Evolutionary conservation across 257 asterid species (phyloP), one percentile per base, ranked within the genome.

Genomic region (Knoxia roxburghii): DNA sequence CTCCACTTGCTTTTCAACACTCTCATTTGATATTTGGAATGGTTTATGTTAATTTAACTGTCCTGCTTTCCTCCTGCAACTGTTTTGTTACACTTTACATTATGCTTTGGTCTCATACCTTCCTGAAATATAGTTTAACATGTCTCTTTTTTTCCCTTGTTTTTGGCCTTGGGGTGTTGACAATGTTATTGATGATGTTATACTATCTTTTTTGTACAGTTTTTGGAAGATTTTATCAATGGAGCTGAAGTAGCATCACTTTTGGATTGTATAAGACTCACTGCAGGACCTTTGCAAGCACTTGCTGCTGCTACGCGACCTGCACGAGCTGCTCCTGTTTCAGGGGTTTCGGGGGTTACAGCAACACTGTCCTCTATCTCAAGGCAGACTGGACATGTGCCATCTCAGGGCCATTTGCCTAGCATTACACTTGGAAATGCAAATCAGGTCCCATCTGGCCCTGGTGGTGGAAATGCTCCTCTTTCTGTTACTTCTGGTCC

Each of bases 241-340:
- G 99, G 97, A 73, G 96, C 88, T 76, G 99, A 94, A 76, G 98
- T 90, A 69, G 91, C 91, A 65, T 90, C 99, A 54, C 95, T 90
- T 75, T 76, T 94, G 85, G 99, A 94, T 75, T 94, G 99, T 81
- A 90, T 94, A 75, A 86, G 96, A 72, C 87, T 94, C 74, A 94
- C 98, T 57, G 96, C 99, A 43, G 99, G 99, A 65, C 98, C 99
- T 33, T 82, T 94, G 86, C 97, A 94, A 70, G 96, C 99, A 76
- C 98, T 94, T 72, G 96, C 98, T 68, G 96, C 96, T 79, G 99
- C 99, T 58, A 90, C 99, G 39, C 83, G 99, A 75, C 98, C 99
- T 68, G 99, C 99, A 63, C 88, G 99, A 70, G 99, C 99, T 77
- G 98, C 99, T 73, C 93, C 99, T 61, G 93, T 94, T 75, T 84